These are phyloP conservation scores for Globisporangium recalcitrans DNA, from an alignment of 352 stramenopile genomes.

Conservation along the genomic window DNA sequence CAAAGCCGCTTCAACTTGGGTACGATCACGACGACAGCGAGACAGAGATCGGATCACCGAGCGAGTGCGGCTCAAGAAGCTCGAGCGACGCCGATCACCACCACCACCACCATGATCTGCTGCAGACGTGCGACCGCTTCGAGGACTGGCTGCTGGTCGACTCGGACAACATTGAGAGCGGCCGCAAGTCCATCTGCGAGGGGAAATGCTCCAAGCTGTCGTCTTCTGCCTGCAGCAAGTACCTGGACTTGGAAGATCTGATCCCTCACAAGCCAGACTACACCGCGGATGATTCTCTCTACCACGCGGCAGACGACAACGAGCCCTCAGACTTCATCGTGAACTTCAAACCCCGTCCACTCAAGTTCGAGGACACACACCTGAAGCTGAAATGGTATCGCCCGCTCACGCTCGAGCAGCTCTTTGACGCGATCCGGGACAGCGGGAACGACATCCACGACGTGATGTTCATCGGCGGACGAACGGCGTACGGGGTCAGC, in stretches of 20 bases:
- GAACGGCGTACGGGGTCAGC: slow-evolving; percentile 39
- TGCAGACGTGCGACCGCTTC: slow-evolving; percentile 21
- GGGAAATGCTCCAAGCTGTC: slow-evolving; percentile 15
- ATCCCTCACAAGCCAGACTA: slow-evolving; percentile 13
- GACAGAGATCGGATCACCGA: not conserved
- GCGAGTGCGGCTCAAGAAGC: not conserved
- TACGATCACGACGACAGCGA: slow-evolving; percentile 9
- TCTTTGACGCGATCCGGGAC: slow-evolving; percentile 76
- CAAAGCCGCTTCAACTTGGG: slow-evolving; percentile 1
- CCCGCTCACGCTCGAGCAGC: slow-evolving; percentile 26
- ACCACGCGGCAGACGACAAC: slow-evolving; percentile 13
- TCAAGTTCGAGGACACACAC: slow-evolving; percentile 20
- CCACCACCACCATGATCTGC: slow-evolving; percentile 1
- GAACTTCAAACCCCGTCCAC: slow-evolving; percentile 23
- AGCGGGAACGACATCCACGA: slow-evolving; percentile 56
- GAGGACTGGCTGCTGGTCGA: slow-evolving; percentile 32
- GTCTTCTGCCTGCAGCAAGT: slow-evolving; percentile 12
- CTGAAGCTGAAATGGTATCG: slow-evolving; percentile 29
- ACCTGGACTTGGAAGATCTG: slow-evolving; percentile 33
- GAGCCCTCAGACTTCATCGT: slow-evolving; percentile 28
- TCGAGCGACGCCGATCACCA: not conserved
- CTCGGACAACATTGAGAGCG: slow-evolving; percentile 12
- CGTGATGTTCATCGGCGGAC: slow-evolving; percentile 61
- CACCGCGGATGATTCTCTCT: slow-evolving; percentile 4
- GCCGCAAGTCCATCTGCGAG: slow-evolving; percentile 23